Percentiles rank a stretch among this genome's conserved stretches.
Conservation (phyloP, 345 rosid species). For the Aquilaria sinensis region DNA sequence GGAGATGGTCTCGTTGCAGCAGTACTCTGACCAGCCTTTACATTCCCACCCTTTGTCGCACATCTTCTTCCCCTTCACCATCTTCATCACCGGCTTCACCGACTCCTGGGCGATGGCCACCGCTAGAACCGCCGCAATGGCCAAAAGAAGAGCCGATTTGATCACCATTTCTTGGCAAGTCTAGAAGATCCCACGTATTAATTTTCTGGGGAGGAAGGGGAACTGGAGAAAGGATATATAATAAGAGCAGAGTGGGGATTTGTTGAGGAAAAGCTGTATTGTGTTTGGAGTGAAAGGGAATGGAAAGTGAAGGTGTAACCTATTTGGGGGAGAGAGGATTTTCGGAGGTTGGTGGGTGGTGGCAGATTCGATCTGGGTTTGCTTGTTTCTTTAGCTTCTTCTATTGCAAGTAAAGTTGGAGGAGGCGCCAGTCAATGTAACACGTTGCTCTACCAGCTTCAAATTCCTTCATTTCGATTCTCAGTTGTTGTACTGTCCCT, state of each 20-base stretch:
- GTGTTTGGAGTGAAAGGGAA: constrained; percentile 25
- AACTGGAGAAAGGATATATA: constrained; percentile 4
- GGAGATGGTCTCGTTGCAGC: constrained; percentile 68
- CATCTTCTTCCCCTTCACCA: constrained; percentile 56
- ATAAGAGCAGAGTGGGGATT: not conserved
- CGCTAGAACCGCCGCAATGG: constrained; percentile 13
- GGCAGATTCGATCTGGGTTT: constrained; percentile 20
- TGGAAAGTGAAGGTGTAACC: constrained; percentile 33
- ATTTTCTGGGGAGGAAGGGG: not conserved
- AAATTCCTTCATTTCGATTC: too few relatives aligned
- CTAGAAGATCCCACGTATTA: not conserved
- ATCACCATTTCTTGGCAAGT: constrained; percentile 25
- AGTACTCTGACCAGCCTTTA: constrained; percentile 49
- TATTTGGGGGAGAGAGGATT: constrained; percentile 38
- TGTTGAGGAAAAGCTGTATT: not conserved
- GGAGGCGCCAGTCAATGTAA: too few relatives aligned
- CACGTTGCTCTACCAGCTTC: too few relatives aligned
- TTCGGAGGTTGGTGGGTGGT: constrained; percentile 35
- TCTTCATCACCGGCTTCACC: constrained; percentile 50
- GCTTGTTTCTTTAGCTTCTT: constrained; percentile 42
- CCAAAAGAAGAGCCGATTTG: constrained; percentile 20
- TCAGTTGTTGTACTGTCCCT: too few relatives aligned
- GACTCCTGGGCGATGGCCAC: constrained; percentile 23
- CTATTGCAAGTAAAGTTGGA: constrained; percentile 38
- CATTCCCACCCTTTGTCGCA: constrained; percentile 83